Percentiles rank a stretch among this genome's conserved stretches.
phyloP scores from a whole-genome alignment of 1,284 basidiomycete genomes.

The Sanghuangporus baumii region DNA sequence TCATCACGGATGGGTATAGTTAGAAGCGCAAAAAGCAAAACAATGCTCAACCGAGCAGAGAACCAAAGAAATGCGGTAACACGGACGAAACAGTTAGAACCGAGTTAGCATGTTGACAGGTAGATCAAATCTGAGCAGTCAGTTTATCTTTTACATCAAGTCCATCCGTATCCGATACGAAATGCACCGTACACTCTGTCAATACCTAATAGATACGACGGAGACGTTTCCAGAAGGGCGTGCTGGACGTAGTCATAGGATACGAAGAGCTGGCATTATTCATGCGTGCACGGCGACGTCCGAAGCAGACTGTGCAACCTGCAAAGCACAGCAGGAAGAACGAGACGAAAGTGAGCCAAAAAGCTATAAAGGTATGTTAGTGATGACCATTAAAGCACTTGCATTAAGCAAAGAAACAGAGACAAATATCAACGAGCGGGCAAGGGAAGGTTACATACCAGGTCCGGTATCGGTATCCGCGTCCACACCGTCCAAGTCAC shows the following conservation, averaged over 20 bases:
- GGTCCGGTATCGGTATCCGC: constrained; percentile 48
- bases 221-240: constrained; percentile 15
- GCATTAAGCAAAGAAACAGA: neutral
- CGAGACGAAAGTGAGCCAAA: constrained; percentile 71
- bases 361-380: constrained; percentile 31
- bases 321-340: constrained; percentile 58
- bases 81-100: too few species aligned
- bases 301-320: constrained; percentile 65
- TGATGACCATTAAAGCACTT: neutral
- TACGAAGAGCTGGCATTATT: constrained; percentile 31
- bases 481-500: constrained; percentile 35
- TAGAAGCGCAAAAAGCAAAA: too few species aligned
- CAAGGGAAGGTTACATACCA: constrained; percentile 34
- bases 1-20: too few species aligned
- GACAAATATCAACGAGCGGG: neutral
- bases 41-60: too few species aligned
- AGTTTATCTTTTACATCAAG: too few species aligned
- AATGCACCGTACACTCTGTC: too few species aligned
- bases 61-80: too few species aligned
- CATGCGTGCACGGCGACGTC: constrained; percentile 49
- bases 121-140: too few species aligned
- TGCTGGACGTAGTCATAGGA: constrained; percentile 21
- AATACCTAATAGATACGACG: constrained; percentile 6
- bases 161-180: neutral
- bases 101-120: too few species aligned